These are phyloP conservation scores for Aspergillus sp. DNA, from an alignment of 2,329 filamentous ascomycete genomes.

Conservation along the genomic window DNA sequence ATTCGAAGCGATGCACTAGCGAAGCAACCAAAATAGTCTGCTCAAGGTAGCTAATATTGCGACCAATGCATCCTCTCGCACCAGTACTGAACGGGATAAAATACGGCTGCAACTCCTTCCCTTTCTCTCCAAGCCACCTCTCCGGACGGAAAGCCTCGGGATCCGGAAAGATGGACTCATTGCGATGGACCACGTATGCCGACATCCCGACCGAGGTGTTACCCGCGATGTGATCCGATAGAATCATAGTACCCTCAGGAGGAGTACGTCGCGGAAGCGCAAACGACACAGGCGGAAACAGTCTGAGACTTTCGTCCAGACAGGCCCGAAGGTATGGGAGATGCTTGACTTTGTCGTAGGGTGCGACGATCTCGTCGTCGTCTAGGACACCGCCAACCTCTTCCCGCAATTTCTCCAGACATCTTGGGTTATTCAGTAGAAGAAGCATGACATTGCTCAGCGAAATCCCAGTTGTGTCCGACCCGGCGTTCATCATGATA, in stretches of 20 bases:
- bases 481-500: conserved; percentile 49
- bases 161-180: conserved; percentile 37
- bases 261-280: conserved; percentile 49
- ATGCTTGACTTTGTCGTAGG: conserved; percentile 52
- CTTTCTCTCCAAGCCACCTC: conserved; percentile 43
- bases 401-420: conserved; percentile 40
- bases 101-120: conserved; percentile 36
- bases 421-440: conserved; percentile 50
- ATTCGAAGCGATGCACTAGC: conserved; percentile 48
- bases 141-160: conserved; percentile 41
- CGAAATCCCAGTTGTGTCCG: conserved; percentile 54
- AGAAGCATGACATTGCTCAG: conserved; percentile 55
- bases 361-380: conserved; percentile 44
- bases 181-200: conserved; percentile 40
- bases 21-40: conserved; percentile 49
- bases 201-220: conserved; percentile 48
- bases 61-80: conserved; percentile 39
- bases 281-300: conserved; percentile 45
- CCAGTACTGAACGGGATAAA: conserved; percentile 45
- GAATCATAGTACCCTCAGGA: conserved; percentile 42
- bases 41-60: conserved; percentile 48
- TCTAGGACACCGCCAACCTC: conserved; percentile 50
- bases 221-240: conserved; percentile 31
- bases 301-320: conserved; percentile 52
- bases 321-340: conserved; percentile 54